Base-by-base conservation (phyloP, 305 asterid genomes). In the Fraxinus albicans region DNA sequence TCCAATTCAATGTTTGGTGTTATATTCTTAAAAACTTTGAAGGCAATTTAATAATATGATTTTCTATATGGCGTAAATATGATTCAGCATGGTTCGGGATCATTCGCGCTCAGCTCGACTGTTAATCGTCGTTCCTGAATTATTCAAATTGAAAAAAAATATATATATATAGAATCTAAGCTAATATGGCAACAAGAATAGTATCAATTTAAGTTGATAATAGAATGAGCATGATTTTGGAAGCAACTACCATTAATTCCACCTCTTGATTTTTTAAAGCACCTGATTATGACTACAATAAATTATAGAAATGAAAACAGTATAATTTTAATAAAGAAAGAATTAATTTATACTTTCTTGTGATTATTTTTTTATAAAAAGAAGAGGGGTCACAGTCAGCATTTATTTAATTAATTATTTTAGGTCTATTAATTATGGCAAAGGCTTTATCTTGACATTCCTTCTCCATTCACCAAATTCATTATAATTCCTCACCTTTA, bases 381-480 rank as follows among this genome's bases (percentile, higher is more conserved):
- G 73, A 53, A 76, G 29, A 33, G 69, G 10, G 63, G 69, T 79
- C 78, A 77, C 83, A 34, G 35, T 29, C 80, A 55, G 4, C 23
- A 77, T 73, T 25, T 13, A n/a, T 73, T 55, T 77, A 47, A 65
- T 74, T 79, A 19, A 74, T 75, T 80, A 70, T 65, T 65, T 65
- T 25, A 21, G 73, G 77, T 55, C 69, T 77, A 82, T 78, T 84
- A 83, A 84, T 72, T 76, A 73, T 79, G 76, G 70, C 63, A 17
- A 63, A 55, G 17, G 36, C 83, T 77, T 83, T 86, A 80, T 73
- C 86, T 78, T 77, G 53, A 23, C 73, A 74, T 78, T 70, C 80
- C 78, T 81, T 29, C 69, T 73, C 70, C 47, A 69, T 76, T 72
- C 65, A 29, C 80, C 77, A 38, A 70, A 27, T 76, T 79, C 81